phyloP scores from a whole-genome alignment of 1,284 basidiomycete species.

The Cryptococcus deneoformans region DNA sequence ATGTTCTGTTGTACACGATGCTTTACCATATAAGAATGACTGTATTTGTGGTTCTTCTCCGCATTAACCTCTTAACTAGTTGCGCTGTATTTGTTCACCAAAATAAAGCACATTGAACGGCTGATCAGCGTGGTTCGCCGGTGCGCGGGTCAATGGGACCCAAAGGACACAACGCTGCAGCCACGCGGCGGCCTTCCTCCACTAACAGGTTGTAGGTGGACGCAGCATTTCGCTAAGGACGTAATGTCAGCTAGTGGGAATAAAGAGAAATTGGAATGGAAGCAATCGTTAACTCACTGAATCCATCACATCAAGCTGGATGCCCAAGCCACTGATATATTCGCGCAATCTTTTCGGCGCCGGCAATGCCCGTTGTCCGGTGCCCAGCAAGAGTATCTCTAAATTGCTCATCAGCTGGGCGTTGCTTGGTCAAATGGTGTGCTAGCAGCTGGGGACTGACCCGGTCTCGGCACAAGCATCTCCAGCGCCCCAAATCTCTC shows the following conservation, averaged over 20 bases:
- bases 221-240: slow-evolving; percentile 75
- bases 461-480: slow-evolving; percentile 75
- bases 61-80: no score
- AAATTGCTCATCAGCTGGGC: background rate
- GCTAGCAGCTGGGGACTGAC: slow-evolving; percentile 52
- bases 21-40: background rate
- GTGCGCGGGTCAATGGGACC: slow-evolving; percentile 47
- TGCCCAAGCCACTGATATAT: slow-evolving; percentile 72
- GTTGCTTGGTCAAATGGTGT: background rate
- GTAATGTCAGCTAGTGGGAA: background rate
- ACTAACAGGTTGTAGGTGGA: slow-evolving; percentile 89
- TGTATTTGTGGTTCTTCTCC: no score
- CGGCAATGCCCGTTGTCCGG: slow-evolving; percentile 68
- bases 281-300: slow-evolving; percentile 58
- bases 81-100: background rate
- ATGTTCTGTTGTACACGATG: no score
- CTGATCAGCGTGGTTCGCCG: slow-evolving; percentile 9
- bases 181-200: slow-evolving; percentile 88
- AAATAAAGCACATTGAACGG: background rate
- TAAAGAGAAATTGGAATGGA: background rate
- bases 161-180: slow-evolving; percentile 78
- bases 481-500: slow-evolving; percentile 80
- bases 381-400: slow-evolving; percentile 91
- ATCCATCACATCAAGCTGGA: slow-evolving; percentile 92
- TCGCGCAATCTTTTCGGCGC: slow-evolving; percentile 67